Evolutionary conservation across 23 red algal species (phyloP).

Genomic region (Gracilaria gracilis): DNA sequence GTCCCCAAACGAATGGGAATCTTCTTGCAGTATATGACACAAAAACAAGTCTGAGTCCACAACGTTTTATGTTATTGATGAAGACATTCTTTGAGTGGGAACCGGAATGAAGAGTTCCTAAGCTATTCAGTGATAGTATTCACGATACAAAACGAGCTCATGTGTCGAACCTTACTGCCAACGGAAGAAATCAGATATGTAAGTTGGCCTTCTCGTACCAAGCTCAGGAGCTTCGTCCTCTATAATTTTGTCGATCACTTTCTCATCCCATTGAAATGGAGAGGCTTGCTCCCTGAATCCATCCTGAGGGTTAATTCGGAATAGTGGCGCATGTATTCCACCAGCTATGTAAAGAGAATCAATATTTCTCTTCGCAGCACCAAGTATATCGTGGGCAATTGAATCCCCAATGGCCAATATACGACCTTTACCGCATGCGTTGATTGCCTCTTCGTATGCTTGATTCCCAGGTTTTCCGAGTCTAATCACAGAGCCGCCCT

Average conservation of each 20-base stretch:
- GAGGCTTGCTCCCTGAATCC: conserved; percentile 10
- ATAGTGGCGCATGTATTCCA: conserved; percentile 75
- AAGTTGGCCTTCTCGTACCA: conserved; percentile 55
- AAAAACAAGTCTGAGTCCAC: no score
- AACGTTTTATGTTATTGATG: no score
- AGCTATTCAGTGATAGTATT: background rate
- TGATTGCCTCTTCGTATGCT: conserved; percentile 63
- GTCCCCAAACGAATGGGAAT: no score
- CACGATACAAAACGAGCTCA: no score
- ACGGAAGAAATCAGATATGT: conserved; percentile 71
- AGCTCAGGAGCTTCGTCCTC: conserved; percentile 49
- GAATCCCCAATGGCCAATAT: conserved; percentile 83
- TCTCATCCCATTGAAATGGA: background rate
- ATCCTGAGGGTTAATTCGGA: conserved; percentile 38
- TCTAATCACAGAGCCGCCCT: conserved; percentile 50
- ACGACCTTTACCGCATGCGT: conserved; percentile 20
- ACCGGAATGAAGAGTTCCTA: background rate
- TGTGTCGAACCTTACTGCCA: no score
- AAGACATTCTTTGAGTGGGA: no score
- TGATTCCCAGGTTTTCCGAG: conserved; percentile 78
- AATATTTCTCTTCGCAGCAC: conserved; percentile 63
- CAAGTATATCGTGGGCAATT: conserved; percentile 80
- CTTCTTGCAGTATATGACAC: no score
- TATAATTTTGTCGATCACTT: conserved; percentile 17
- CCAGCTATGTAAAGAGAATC: conserved; percentile 79